Evolutionary conservation across 768 basidiomycete species (phyloP), one percentile per base, ranked within the genome.

Genomic region (Russula earlei): DNA sequence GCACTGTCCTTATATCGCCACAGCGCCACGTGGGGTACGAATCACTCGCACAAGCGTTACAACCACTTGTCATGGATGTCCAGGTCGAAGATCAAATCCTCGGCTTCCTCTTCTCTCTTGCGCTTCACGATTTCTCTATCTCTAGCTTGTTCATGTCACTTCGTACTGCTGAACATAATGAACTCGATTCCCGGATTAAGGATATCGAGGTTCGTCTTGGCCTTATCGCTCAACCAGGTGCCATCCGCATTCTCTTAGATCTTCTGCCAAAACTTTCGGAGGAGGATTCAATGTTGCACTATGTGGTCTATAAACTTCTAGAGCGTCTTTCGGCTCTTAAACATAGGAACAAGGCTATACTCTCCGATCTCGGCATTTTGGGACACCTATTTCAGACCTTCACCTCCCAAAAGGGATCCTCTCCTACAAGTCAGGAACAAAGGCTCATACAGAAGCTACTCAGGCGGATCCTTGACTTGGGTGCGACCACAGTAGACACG

Each of bases 391-490:
- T 86, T 51, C 64, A 69, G 22, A 70, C 74, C 20, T 80, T 82
- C 63, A 72, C 66, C 54, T 60, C 61, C 45, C 64, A 68, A 20
- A 62, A 62, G 49, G 62, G 47, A 54, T 49, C 62, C 31, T 41
- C 44, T 12, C 61, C 71, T 10, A 61, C 69, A 4, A 75, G 77
- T 53, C 75, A 71, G 56, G 84, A 85, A 65, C 77, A 78, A 25
- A 73, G 77, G 40, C 65, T 82, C 3, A 66, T 83, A 36, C 77
- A 78, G 63, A 86, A 83, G 65, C 73, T 91, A 0, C 67, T 88
- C 20, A 74, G 81, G 49, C 74, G 79, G n/a, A 65, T 91, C 19
- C 70, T 91, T 36, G 87, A 91, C 60, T 82, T 91, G 72, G 87
- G 89, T 1, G 77, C 82, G 0, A 81, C 77, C 4, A 81, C 83